phyloP scores from a whole-genome alignment of 306 rosid genomes.

The Fragaria ananassa region DNA sequence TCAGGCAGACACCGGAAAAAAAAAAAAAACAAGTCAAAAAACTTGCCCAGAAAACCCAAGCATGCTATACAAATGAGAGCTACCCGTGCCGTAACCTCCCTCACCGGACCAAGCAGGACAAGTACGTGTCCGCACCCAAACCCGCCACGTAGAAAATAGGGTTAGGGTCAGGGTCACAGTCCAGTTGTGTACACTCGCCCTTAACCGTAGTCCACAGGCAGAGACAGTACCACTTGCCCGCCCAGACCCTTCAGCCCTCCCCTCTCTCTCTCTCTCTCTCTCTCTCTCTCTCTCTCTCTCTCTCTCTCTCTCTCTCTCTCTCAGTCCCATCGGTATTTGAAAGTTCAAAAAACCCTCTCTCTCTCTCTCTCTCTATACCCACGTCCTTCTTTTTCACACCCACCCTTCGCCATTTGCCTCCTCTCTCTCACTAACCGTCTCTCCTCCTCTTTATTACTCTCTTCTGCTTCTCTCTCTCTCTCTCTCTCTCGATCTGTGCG shows the following conservation, averaged over 20 bases:
- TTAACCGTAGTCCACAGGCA: background rate
- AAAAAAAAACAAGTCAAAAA: no score
- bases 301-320: background rate
- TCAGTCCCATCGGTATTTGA: constrained; percentile 42
- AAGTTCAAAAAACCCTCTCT: constrained; percentile 44
- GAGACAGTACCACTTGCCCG: constrained; percentile 33
- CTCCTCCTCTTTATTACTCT: background rate
- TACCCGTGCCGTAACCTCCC: background rate
- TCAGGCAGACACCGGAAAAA: background rate
- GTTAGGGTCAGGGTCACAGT: background rate
- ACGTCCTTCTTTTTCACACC: constrained; percentile 4
- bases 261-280: no score
- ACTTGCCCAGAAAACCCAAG: background rate
- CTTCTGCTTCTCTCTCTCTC: background rate
- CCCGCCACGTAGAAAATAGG: constrained; percentile 6
- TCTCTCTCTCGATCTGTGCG: constrained; percentile 10
- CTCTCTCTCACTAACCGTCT: constrained; percentile 1
- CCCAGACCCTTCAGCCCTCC: constrained; percentile 18
- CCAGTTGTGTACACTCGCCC: background rate
- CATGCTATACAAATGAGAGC: background rate
- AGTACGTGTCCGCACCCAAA: background rate
- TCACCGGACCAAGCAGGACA: background rate
- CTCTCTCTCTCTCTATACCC: constrained; percentile 1
- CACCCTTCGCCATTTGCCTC: constrained; percentile 4
- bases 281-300: background rate